A percentile compares a stretch with the other conserved stretches of the same genome.
Conservation (phyloP, 495 filamentous ascomycete genomes). For the Geopyxis carbonaria region DNA sequence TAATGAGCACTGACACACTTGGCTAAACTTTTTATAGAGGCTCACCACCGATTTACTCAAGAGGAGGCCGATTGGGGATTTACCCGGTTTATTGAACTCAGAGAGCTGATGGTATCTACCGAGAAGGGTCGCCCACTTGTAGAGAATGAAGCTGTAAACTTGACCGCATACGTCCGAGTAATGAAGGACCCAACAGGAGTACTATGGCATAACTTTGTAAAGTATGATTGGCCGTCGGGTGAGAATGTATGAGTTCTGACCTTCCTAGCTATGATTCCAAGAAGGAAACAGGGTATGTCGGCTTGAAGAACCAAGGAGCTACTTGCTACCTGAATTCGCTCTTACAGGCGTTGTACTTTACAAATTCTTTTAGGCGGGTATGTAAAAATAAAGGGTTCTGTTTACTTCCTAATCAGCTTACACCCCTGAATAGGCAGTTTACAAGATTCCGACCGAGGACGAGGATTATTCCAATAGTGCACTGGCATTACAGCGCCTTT, state of each 20-base stretch:
- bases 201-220: constrained; percentile 96
- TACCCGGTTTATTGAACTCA: constrained; percentile 73
- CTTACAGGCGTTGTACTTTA: constrained; percentile 91
- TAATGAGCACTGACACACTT: not conserved
- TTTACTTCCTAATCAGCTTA: too few relatives aligned
- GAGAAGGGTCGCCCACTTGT: constrained; percentile 61
- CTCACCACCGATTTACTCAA: constrained; percentile 78
- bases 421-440: constrained; percentile 51
- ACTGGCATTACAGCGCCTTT: constrained; percentile 83
- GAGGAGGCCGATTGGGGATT: constrained; percentile 99
- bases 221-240: constrained; percentile 33
- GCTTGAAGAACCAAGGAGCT: constrained; percentile 90
- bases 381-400: constrained; percentile 7
- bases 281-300: constrained; percentile 93
- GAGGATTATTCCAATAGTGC: constrained; percentile 71
- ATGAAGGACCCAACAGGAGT: constrained; percentile 96
- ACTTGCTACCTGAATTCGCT: constrained; percentile 98
- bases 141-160: constrained; percentile 67
- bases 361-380: constrained; percentile 90
- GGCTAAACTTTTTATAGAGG: constrained; percentile 28
- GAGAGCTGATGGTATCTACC: constrained; percentile 55
- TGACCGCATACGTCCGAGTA: constrained; percentile 85
- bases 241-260: too few relatives aligned
- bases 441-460: constrained; percentile 84
- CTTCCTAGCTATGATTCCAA: constrained; percentile 84